Evolutionary conservation across 768 basidiomycete genomes (phyloP), one percentile per base, ranked within the genome.

Genomic region (Mycena polygramma): DNA sequence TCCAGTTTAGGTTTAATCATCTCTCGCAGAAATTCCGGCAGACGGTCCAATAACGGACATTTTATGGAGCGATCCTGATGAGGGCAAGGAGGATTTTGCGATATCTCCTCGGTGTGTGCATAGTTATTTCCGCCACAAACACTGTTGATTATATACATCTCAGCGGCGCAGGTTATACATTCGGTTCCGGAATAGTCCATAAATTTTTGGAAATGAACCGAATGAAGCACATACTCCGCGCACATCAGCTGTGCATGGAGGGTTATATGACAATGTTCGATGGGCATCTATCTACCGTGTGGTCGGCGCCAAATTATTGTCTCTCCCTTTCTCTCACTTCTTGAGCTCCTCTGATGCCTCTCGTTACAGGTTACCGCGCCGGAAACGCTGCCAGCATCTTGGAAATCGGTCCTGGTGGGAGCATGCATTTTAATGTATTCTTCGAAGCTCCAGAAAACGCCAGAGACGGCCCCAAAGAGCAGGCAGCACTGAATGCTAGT

Each of bases 21-120:
- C 57, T 10, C 5, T 0, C 37, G 7, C 22, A 57, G 97, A 99
- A 85, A 98, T 99, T 66, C 97, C 97, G 54, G 97, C 98, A 76
- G 97, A 99, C 81, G 97, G 97, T 5, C 97, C 97, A 30, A 98
- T 99, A 96, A 97, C 97, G 15, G 97, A 99, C 87, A 88, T 99
- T 41, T 97, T 99, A 3, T 99, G 97, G 97, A 98, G 96, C 57
- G 97, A 99, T 87, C 97, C 97, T 45, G 97, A 99, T 83, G 91
- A 95, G 43, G 97, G 98, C 81, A 99, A 98, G 80, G 97, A 98
- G 80, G 97, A 99, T 77, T 99, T 98, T 79, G 97, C 97, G 41
- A 98, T 99, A 81, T 98, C 96, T 71, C 97, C 97, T 68, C 90
- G 97, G 96, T 97, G 73, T 63, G 88, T 82, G 26, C 72, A 58